Evolutionary conservation across 2,329 filamentous ascomycete species (phyloP).

Genomic region (Akanthomyces lecanii): DNA sequence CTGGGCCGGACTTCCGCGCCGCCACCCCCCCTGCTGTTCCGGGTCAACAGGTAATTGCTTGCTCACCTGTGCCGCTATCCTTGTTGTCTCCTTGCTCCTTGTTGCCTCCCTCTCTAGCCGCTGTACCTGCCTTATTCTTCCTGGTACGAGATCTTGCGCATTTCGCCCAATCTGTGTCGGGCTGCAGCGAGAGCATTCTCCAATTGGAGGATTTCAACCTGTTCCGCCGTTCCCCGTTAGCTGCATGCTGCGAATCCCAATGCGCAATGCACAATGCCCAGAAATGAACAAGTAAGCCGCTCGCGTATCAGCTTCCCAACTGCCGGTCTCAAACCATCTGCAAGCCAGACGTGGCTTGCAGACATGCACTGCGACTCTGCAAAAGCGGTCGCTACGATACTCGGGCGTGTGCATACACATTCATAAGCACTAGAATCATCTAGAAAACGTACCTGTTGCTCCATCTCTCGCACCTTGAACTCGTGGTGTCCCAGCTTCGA

Average conservation of each 20-base stretch:
- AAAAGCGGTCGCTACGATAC: background rate
- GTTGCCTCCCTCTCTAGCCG: background rate
- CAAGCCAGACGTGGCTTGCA: conserved; percentile 9
- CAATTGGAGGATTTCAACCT: conserved; percentile 96
- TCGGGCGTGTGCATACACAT: background rate
- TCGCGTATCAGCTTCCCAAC: background rate
- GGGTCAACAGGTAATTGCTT: background rate
- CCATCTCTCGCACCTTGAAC: conserved; percentile 99
- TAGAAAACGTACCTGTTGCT: conserved; percentile 72
- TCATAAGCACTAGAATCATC: background rate
- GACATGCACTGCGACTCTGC: background rate
- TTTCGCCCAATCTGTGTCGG: conserved; percentile 82
- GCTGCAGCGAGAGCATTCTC: conserved; percentile 82
- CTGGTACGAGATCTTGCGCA: conserved; percentile 95
- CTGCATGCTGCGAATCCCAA: background rate
- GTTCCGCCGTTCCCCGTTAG: conserved; percentile 17
- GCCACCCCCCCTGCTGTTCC: background rate
- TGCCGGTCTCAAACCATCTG: background rate
- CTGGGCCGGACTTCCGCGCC: background rate
- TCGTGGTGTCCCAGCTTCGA: conserved; percentile 83
- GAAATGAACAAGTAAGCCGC: background rate
- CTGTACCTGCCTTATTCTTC: conserved; percentile 51
- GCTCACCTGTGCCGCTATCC: background rate
- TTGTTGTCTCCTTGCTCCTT: conserved; percentile 1
- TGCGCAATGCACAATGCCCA: background rate